These are phyloP conservation scores for Trichoderma gamsii DNA, from an alignment of 495 filamentous ascomycete species.

Conservation along the genomic window DNA sequence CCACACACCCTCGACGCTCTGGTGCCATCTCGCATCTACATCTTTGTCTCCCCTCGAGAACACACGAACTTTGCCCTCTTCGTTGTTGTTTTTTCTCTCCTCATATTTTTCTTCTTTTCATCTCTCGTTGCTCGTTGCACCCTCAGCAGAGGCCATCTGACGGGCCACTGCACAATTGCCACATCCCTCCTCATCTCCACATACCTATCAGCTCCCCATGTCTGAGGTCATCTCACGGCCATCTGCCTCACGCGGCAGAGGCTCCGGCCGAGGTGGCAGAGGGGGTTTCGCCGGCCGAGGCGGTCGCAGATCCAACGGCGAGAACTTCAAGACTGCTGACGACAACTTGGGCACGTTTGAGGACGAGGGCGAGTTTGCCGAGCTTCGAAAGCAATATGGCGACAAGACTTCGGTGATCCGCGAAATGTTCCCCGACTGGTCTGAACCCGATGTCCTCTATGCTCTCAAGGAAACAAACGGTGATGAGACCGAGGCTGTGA, in stretches of 20 bases:
- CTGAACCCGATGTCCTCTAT: slow-evolving; percentile 84
- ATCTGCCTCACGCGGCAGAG: slow-evolving; percentile 63
- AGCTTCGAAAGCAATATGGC: slow-evolving; percentile 84
- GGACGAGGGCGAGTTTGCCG: slow-evolving; percentile 84
- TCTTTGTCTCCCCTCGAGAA: slow-evolving; percentile 24
- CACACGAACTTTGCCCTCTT: slow-evolving; percentile 26
- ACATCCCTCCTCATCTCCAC: slow-evolving; percentile 17
- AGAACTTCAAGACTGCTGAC: slow-evolving; percentile 39
- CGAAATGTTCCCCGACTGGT: slow-evolving; percentile 89
- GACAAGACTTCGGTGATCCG: slow-evolving; percentile 67
- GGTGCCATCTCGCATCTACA: background rate
- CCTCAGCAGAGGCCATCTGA: slow-evolving; percentile 12
- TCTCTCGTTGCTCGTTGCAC: slow-evolving; percentile 12
- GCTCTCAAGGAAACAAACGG: slow-evolving; percentile 88
- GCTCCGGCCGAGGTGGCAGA: slow-evolving; percentile 74
- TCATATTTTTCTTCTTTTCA: slow-evolving; percentile 16
- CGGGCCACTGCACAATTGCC: slow-evolving; percentile 13
- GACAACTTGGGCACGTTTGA: slow-evolving; percentile 49
- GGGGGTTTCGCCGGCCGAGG: slow-evolving; percentile 70
- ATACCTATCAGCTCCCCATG: slow-evolving; percentile 13
- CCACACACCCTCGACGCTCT: slow-evolving; percentile 23
- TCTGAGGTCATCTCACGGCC: slow-evolving; percentile 30
- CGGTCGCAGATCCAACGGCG: slow-evolving; percentile 66
- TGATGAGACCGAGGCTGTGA: slow-evolving; percentile 75
- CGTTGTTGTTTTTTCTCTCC: slow-evolving; percentile 26